Evolutionary conservation across 2,329 filamentous ascomycete genomes (phyloP).

Genomic region (Penicillium sp.): DNA sequence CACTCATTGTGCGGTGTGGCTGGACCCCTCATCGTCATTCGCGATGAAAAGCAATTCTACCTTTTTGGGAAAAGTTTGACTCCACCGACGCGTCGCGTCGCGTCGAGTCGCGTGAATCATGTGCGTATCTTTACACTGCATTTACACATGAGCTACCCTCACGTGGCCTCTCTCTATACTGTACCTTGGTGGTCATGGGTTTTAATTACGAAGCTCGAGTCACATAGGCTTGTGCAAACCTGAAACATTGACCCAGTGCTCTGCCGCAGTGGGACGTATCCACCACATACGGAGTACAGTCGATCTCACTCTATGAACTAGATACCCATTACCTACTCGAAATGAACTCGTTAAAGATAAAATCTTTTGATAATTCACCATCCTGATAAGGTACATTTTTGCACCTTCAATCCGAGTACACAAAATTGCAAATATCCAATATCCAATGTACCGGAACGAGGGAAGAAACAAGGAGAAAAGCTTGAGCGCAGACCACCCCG

Average conservation of each 20-base stretch:
- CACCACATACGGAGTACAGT: neutral
- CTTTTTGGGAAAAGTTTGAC: neutral
- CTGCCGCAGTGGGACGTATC: neutral
- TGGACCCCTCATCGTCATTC: neutral
- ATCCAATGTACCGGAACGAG: neutral
- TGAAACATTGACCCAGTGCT: neutral
- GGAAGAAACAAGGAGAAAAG: neutral
- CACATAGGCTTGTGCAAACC: neutral
- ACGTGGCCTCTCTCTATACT: neutral
- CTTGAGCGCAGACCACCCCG: too few species aligned
- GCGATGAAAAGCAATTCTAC: slow-evolving; percentile 2
- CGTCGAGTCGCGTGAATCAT: neutral
- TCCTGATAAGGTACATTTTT: too few species aligned
- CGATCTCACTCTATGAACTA: neutral
- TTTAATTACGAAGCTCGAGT: neutral
- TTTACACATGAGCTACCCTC: neutral
- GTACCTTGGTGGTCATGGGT: neutral
- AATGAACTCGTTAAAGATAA: too few species aligned
- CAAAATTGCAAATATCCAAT: too few species aligned
- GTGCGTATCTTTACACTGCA: neutral
- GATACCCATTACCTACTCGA: too few species aligned
- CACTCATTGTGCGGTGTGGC: slow-evolving; percentile 12
- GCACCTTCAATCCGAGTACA: too few species aligned
- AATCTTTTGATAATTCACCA: too few species aligned
- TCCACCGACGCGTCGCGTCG: slow-evolving; percentile 5